Conservation (phyloP, 2,329 filamentous ascomycete species). For the Penicillium glabrum region DNA sequence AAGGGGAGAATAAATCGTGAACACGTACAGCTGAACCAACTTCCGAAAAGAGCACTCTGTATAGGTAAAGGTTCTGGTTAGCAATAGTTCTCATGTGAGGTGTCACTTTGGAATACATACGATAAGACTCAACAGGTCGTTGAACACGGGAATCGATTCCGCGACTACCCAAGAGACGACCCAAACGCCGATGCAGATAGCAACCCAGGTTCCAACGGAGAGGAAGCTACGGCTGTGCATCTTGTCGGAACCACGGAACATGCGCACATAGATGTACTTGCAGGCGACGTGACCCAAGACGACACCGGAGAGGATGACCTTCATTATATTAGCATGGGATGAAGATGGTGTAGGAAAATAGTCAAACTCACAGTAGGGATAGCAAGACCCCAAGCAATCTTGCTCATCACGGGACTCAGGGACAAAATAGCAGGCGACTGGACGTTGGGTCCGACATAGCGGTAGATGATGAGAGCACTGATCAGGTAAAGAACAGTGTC, state of each 20-base stretch:
- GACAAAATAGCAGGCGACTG: conserved; percentile 66
- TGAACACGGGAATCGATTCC: conserved; percentile 68
- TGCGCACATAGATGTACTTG: conserved; percentile 64
- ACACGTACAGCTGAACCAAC: conserved; percentile 60
- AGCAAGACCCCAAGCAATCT: conserved; percentile 67
- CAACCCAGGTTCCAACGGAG: conserved; percentile 59
- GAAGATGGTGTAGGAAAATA: not conserved
- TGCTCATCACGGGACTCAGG: conserved; percentile 55
- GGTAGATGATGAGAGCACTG: conserved; percentile 67
- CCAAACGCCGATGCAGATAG: conserved; percentile 57
- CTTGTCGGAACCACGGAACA: conserved; percentile 60
- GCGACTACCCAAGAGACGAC: conserved; percentile 65
- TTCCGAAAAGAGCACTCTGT: conserved; percentile 58
- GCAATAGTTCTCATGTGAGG: not conserved
- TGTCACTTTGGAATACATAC: conserved; percentile 17
- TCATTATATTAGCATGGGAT: not conserved
- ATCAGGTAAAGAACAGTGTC: conserved; percentile 65
- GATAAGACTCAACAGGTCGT: conserved; percentile 63
- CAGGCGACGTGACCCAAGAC: conserved; percentile 66
- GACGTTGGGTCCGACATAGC: conserved; percentile 62
- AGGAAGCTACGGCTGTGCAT: conserved; percentile 50
- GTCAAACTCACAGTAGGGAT: conserved; percentile 55
- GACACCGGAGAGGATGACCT: conserved; percentile 67
- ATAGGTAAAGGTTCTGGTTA: conserved; percentile 19
- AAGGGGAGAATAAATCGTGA: not conserved